Evolutionary conservation across 2,329 filamentous ascomycete species (phyloP).

Genomic region (Arthrobotrys conoides): DNA sequence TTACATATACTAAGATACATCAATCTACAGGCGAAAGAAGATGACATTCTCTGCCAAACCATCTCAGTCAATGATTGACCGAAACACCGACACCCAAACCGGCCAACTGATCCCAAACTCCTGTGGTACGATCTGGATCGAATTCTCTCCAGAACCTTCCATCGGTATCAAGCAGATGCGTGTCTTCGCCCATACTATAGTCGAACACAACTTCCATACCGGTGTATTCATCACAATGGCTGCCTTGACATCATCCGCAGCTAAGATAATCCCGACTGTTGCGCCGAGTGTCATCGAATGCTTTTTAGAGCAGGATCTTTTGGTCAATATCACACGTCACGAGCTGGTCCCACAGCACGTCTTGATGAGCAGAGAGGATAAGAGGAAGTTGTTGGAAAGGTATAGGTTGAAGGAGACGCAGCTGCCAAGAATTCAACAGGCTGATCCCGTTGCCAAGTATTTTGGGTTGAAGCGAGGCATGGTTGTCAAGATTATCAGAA

Average conservation of each 20-base stretch:
- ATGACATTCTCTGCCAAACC: slow-evolving; percentile 92
- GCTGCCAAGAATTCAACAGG: slow-evolving; percentile 89
- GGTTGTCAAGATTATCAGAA: slow-evolving; percentile 98
- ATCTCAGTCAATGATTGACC: slow-evolving; percentile 84
- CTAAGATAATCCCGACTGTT: slow-evolving; percentile 86
- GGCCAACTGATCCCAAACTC: slow-evolving; percentile 76
- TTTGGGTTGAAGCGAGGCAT: slow-evolving; percentile 90
- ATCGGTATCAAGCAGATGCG: slow-evolving; percentile 95
- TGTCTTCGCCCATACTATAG: slow-evolving; percentile 85
- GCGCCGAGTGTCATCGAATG: slow-evolving; percentile 88
- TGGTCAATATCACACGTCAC: slow-evolving; percentile 98
- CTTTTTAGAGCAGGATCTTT: slow-evolving; percentile 93
- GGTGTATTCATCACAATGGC: slow-evolving; percentile 91
- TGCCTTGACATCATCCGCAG: slow-evolving; percentile 85
- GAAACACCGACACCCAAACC: slow-evolving; percentile 81
- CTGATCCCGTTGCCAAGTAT: slow-evolving; percentile 93
- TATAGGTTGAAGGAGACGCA: slow-evolving; percentile 98
- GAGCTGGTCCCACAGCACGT: slow-evolving; percentile 96
- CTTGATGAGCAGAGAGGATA: slow-evolving; percentile 89
- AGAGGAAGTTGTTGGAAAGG: slow-evolving; percentile 83
- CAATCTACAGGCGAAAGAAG: slow-evolving; percentile 76
- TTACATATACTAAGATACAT: slow-evolving; percentile 39
- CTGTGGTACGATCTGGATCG: slow-evolving; percentile 90
- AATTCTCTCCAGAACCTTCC: slow-evolving; percentile 84
- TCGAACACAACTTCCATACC: slow-evolving; percentile 84